phyloP scores from a whole-genome alignment of 2,329 filamentous ascomycete species.

The Paraphaeosphaeria sporulosa region DNA sequence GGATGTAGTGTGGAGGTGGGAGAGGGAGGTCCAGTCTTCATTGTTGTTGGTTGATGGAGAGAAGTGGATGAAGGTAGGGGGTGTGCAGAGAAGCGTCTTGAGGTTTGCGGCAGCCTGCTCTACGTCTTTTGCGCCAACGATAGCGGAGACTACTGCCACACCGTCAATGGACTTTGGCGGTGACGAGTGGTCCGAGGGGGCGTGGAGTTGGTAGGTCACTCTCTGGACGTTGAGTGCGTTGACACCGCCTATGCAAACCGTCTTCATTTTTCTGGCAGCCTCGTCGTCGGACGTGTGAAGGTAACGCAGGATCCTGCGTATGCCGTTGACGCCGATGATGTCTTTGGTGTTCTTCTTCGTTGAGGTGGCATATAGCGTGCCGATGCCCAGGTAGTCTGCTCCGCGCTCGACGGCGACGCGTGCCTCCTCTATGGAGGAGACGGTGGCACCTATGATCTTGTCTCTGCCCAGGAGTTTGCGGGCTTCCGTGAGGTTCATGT shows the following conservation, averaged over 20 bases:
- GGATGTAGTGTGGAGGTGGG: constrained; percentile 25
- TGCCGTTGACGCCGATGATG: constrained; percentile 77
- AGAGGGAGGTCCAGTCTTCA: constrained; percentile 9
- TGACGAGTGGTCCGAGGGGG: constrained; percentile 36
- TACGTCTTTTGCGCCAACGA: constrained; percentile 76
- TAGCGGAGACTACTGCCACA: constrained; percentile 87
- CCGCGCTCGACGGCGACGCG: constrained; percentile 73
- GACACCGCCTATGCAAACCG: constrained; percentile 90
- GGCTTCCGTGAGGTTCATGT: constrained; percentile 75
- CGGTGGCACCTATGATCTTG: constrained; percentile 88
- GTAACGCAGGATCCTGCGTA: constrained; percentile 69
- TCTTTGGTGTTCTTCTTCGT: constrained; percentile 88
- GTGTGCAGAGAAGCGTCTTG: constrained; percentile 58
- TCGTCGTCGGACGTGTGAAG: constrained; percentile 57
- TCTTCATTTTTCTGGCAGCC: constrained; percentile 43
- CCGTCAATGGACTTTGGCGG: constrained; percentile 72
- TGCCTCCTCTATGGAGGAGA: constrained; percentile 78
- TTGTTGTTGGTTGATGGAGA: constrained; percentile 20
- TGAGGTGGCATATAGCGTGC: constrained; percentile 82
- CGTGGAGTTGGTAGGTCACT: constrained; percentile 74
- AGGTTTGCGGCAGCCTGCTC: constrained; percentile 69
- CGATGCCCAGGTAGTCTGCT: constrained; percentile 91
- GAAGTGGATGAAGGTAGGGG: constrained; percentile 32
- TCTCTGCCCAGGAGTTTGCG: constrained; percentile 75
- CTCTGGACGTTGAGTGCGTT: constrained; percentile 77